Conservation (phyloP, 208 protist genomes). For the Leishmania tropica region DNA sequence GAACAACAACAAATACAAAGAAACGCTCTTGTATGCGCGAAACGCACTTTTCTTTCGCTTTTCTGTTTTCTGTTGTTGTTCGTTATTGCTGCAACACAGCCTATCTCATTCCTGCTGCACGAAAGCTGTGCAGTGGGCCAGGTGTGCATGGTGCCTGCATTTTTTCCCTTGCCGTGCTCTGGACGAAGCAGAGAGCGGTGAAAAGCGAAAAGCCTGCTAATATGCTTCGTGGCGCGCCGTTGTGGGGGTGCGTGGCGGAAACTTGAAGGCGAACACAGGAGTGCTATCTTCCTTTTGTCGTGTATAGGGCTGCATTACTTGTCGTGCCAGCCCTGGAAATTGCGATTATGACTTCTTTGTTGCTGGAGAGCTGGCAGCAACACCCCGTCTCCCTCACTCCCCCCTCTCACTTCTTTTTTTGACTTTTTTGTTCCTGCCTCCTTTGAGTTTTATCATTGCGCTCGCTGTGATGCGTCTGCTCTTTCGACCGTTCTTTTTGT, state of each 20-base stretch:
- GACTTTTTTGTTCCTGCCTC: background rate
- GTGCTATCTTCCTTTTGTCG: background rate
- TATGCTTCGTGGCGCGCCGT: background rate
- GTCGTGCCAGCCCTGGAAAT: background rate
- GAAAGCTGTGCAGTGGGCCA: background rate
- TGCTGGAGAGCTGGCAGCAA: background rate
- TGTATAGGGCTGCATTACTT: background rate
- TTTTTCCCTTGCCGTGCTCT: background rate
- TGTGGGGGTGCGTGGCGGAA: background rate
- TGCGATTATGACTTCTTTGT: background rate
- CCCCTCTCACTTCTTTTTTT: background rate
- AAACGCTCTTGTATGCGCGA: background rate
- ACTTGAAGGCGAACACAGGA: background rate
- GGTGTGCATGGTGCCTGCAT: background rate
- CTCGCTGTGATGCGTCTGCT: background rate
- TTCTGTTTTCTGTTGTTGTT: conserved; percentile 2
- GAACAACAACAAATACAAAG: background rate
- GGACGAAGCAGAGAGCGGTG: background rate
- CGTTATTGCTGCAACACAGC: background rate
- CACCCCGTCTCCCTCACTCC: background rate
- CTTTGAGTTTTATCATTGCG: background rate
- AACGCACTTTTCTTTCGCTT: background rate
- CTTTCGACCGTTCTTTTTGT: background rate
- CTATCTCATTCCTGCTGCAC: background rate
- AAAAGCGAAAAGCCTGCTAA: background rate